Evolutionary conservation across 2,329 filamentous ascomycete genomes (phyloP).

Genomic region (Talaromyces piceae): DNA sequence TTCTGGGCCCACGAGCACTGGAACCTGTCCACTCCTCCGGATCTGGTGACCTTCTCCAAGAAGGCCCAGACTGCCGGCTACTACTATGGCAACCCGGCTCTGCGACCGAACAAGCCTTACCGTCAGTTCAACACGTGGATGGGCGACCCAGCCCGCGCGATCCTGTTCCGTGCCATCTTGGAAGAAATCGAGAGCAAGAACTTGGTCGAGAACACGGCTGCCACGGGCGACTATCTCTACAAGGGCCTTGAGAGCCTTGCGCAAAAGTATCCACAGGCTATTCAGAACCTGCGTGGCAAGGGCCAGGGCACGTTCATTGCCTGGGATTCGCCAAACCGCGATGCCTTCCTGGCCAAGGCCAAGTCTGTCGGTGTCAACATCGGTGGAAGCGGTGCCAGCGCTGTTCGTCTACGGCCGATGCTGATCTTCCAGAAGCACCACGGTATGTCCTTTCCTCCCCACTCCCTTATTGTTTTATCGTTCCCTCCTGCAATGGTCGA

Average conservation of each 20-base stretch:
- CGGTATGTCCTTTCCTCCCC: slow-evolving; percentile 37
- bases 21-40: slow-evolving; percentile 69
- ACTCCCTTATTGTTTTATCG: neutral
- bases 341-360: slow-evolving; percentile 69
- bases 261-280: slow-evolving; percentile 64
- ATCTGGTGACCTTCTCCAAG: slow-evolving; percentile 94
- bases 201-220: slow-evolving; percentile 72
- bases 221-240: slow-evolving; percentile 72
- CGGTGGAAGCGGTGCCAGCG: slow-evolving; percentile 67
- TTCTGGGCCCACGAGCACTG: slow-evolving; percentile 98
- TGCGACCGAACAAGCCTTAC: slow-evolving; percentile 87
- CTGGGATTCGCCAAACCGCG: slow-evolving; percentile 74
- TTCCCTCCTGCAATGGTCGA: neutral
- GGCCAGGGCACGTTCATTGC: slow-evolving; percentile 88
- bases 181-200: slow-evolving; percentile 68
- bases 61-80: slow-evolving; percentile 92
- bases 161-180: slow-evolving; percentile 81
- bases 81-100: slow-evolving; percentile 73
- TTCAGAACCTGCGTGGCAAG: slow-evolving; percentile 79
- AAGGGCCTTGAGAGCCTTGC: slow-evolving; percentile 60
- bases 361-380: slow-evolving; percentile 81
- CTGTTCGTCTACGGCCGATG: slow-evolving; percentile 81
- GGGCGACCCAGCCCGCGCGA: slow-evolving; percentile 77
- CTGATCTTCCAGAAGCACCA: slow-evolving; percentile 87
- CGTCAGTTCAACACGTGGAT: slow-evolving; percentile 98